Percentiles rank a stretch among this genome's conserved stretches.
Evolutionary conservation across 805 yeast genomes (phyloP).

Genomic region (Nakazawaea populi): DNA sequence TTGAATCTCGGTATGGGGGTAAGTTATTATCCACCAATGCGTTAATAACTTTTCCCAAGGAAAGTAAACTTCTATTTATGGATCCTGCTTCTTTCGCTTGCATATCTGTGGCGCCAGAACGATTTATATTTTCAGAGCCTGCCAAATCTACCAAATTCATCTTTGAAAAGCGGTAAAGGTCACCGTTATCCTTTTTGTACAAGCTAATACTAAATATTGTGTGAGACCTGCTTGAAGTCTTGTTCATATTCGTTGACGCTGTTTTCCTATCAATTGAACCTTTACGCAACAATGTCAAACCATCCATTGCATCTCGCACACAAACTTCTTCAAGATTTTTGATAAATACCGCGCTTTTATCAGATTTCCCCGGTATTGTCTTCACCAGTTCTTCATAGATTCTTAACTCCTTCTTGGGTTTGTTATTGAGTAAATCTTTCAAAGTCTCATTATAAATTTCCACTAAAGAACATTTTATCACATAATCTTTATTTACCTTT

Average conservation of each 20-base stretch:
- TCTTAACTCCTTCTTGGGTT: conserved; percentile 23
- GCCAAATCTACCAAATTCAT: conserved; percentile 85
- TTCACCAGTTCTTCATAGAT: conserved; percentile 30
- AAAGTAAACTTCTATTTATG: conserved; percentile 80
- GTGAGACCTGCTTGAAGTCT: conserved; percentile 69
- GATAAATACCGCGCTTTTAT: conserved; percentile 33
- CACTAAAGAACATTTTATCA: conserved; percentile 46
- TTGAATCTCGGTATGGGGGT: conserved; percentile 75
- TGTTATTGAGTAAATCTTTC: conserved; percentile 36
- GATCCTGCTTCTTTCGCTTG: conserved; percentile 93
- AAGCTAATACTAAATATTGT: conserved; percentile 65
- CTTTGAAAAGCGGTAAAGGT: conserved; percentile 25
- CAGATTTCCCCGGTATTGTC: conserved; percentile 12
- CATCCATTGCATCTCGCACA: conserved; percentile 49
- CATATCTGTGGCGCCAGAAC: conserved; percentile 83
- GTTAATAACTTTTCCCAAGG: conserved; percentile 87
- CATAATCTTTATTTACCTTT: conserved; percentile 22
- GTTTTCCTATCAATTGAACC: conserved; percentile 60
- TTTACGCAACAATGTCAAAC: conserved; percentile 44
- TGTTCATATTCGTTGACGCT: conserved; percentile 71
- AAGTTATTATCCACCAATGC: conserved; percentile 60
- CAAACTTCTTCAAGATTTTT: conserved; percentile 62
- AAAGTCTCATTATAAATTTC: conserved; percentile 48
- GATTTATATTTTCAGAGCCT: conserved; percentile 84
- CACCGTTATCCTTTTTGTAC: conserved; percentile 35